Evolutionary conservation across 768 basidiomycete genomes (phyloP).

Genomic region (Galerina marginata): DNA sequence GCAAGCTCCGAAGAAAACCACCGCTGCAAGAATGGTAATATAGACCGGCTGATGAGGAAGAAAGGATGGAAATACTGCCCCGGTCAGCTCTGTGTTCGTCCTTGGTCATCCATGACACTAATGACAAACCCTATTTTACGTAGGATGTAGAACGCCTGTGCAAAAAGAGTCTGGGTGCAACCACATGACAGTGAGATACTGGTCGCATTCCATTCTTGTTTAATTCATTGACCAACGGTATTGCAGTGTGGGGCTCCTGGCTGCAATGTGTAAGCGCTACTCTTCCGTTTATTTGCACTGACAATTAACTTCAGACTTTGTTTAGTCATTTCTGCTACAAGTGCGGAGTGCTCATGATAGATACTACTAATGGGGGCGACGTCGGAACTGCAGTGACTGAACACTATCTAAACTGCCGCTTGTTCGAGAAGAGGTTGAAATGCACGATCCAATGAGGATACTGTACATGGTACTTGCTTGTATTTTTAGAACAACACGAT

Average conservation of each 20-base stretch:
- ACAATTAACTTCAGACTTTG: neutral
- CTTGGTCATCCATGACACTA: too few relatives aligned
- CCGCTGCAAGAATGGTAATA: slow-evolving; percentile 65
- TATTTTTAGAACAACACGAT: slow-evolving; percentile 27
- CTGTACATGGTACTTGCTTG: neutral
- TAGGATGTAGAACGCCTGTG: slow-evolving; percentile 54
- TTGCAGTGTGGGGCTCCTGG: slow-evolving; percentile 57
- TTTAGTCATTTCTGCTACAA: slow-evolving; percentile 22
- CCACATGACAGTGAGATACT: slow-evolving; percentile 57
- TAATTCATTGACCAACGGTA: neutral
- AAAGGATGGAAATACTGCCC: slow-evolving; percentile 73
- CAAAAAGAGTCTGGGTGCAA: slow-evolving; percentile 59
- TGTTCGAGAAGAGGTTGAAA: slow-evolving; percentile 29
- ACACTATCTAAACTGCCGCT: slow-evolving; percentile 28
- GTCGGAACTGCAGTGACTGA: slow-evolving; percentile 32
- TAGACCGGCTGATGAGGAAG: slow-evolving; percentile 54
- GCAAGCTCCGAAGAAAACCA: slow-evolving; percentile 47
- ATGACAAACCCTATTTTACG: neutral
- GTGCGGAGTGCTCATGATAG: slow-evolving; percentile 53
- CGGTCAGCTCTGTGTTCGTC: slow-evolving; percentile 35
- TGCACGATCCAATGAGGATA: slow-evolving; percentile 28
- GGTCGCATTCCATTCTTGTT: neutral
- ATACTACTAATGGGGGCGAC: slow-evolving; percentile 31
- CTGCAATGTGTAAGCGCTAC: slow-evolving; percentile 51
- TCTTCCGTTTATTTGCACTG: neutral